Conservation (phyloP, 306 rosid species). For the Lupinus albus region DNA sequence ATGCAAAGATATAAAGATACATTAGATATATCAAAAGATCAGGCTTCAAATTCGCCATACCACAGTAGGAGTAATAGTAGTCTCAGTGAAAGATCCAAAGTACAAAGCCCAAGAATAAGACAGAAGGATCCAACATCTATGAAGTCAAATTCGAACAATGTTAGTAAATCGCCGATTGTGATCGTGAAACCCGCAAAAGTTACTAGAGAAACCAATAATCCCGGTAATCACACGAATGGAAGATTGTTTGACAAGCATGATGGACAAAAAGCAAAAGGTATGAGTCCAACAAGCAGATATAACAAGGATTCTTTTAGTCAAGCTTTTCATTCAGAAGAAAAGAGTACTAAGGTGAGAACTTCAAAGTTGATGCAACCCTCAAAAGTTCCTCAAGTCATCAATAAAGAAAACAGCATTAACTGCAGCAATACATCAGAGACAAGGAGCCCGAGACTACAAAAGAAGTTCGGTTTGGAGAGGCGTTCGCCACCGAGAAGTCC, state of each 20-base stretch:
- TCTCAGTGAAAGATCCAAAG: conserved; percentile 48
- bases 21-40: conserved; percentile 55
- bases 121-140: conserved; percentile 43
- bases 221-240: conserved; percentile 39
- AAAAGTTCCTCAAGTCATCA: conserved; percentile 44
- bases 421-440: conserved; percentile 45
- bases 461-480: conserved; percentile 66
- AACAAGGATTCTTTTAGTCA: conserved; percentile 42
- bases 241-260: conserved; percentile 50
- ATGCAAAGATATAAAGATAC: conserved; percentile 76
- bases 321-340: conserved; percentile 44
- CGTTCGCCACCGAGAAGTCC: conserved; percentile 54
- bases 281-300: conserved; percentile 45
- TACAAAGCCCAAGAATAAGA: conserved; percentile 56
- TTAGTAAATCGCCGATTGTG: conserved; percentile 56
- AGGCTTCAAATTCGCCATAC: conserved; percentile 52
- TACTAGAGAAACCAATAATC: conserved; percentile 42
- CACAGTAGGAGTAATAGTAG: conserved; percentile 43
- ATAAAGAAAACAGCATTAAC: conserved; percentile 47
- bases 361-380: conserved; percentile 52
- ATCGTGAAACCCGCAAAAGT: conserved; percentile 65
- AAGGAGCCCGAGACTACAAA: conserved; percentile 66
- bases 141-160: conserved; percentile 45
- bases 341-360: conserved; percentile 43
- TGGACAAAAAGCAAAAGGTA: conserved; percentile 46